phyloP scores from a whole-genome alignment of 2,329 filamentous ascomycete species.

The Talaromyces sp. region DNA sequence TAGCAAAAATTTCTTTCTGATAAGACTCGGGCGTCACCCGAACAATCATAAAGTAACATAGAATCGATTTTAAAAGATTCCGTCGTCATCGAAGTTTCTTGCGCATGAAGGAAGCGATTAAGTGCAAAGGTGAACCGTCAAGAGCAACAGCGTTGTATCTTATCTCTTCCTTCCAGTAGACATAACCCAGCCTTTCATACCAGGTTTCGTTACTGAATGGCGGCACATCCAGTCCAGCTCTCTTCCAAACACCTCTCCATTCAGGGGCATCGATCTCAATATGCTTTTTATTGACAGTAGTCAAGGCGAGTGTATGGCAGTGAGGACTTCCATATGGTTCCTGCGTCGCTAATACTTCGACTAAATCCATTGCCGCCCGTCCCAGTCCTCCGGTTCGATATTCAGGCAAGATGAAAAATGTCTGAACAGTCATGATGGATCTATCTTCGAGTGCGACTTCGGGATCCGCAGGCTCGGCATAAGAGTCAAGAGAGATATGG shows the following conservation, averaged over 20 bases:
- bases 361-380: constrained; percentile 22
- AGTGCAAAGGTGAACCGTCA: constrained; percentile 16
- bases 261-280: constrained; percentile 24
- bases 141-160: constrained; percentile 21
- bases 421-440: constrained; percentile 16
- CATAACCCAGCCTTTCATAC: constrained; percentile 31
- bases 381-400: constrained; percentile 26
- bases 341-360: constrained; percentile 23
- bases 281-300: constrained; percentile 27
- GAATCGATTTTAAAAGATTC: not conserved
- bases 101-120: constrained; percentile 29
- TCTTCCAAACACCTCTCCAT: constrained; percentile 21
- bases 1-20: not conserved
- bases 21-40: not conserved
- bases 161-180: constrained; percentile 29
- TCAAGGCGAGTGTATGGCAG: constrained; percentile 23
- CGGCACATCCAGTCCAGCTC: constrained; percentile 16
- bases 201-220: constrained; percentile 26
- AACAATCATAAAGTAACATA: not conserved
- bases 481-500: constrained; percentile 32
- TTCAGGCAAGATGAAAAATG: constrained; percentile 29
- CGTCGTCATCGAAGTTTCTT: constrained; percentile 21
- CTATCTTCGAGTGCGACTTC: constrained; percentile 23
- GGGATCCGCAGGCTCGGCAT: constrained; percentile 22
- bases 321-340: constrained; percentile 24